These are phyloP conservation scores for Apiotrichum veenhuisii DNA, from an alignment of 1,284 basidiomycete species.

Conservation along the genomic window DNA sequence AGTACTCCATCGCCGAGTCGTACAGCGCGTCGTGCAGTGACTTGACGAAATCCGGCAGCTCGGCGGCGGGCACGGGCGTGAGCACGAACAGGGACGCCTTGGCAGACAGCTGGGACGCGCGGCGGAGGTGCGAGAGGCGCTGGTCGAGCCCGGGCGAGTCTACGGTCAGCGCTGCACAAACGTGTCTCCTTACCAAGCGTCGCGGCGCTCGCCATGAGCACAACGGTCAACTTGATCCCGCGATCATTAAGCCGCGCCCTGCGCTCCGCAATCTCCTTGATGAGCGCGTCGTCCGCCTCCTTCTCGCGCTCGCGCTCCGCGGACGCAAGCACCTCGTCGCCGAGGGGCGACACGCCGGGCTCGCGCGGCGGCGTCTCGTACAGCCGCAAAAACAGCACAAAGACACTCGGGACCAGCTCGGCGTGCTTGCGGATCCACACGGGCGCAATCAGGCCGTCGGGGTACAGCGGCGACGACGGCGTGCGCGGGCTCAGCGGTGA, in stretches of 20 bases:
- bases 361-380: conserved; percentile 58
- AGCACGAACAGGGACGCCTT: conserved; percentile 89
- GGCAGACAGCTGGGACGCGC: conserved; percentile 82
- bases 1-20: conserved; percentile 86
- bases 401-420: conserved; percentile 82
- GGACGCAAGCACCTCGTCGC: conserved; percentile 19
- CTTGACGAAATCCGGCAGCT: conserved; percentile 75
- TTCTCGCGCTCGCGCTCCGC: conserved; percentile 60
- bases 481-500: conserved; percentile 89
- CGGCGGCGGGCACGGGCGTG: conserved; percentile 75
- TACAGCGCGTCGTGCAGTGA: conserved; percentile 83
- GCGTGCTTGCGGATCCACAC: conserved; percentile 97
- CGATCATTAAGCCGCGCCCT: conserved; percentile 77
- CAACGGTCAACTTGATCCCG: conserved; percentile 88
- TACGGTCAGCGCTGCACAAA: conserved; percentile 35
- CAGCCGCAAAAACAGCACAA: conserved; percentile 81
- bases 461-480: conserved; percentile 78
- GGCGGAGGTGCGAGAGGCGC: conserved; percentile 76
- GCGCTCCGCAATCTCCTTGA: conserved; percentile 70
- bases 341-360: neutral
- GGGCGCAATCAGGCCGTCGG: conserved; percentile 91
- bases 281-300: conserved; percentile 66
- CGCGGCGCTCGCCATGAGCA: conserved; percentile 79
- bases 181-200: conserved; percentile 64
- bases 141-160: conserved; percentile 79